Evolutionary conservation across 257 asterid species (phyloP), one percentile per base, ranked within the genome.

Genomic region (Asclepias syriaca): DNA sequence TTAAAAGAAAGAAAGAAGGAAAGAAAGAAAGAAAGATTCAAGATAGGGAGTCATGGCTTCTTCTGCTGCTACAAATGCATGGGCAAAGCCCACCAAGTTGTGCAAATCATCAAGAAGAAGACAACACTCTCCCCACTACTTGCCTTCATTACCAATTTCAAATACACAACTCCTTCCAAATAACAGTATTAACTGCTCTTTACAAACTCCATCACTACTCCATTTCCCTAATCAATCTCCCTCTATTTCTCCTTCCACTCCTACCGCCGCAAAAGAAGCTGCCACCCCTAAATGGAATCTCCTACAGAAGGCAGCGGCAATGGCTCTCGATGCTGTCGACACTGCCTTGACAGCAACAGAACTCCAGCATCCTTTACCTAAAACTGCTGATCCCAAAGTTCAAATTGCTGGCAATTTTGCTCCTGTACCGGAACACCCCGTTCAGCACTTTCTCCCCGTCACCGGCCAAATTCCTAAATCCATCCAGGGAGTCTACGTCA

Each of bases 371-470:
- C 93, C 99, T 11, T 70, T 94, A 22, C 97, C 99, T 0, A 95
- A 88, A 79, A 95, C 98, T 0, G 95, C 98, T 9, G 98, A 95
- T 78, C 99, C 99, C 3, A 13, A 75, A 0, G 88, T 91, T 69
- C 99, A 95, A 65, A 91, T 95, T 72, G 80, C 98, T 69, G 99
- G 99, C 0, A 95, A 92, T 66, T 95, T 95, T 67, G 86, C 98
- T 4, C 99, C 99, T 37, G 99, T 95, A 66, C 87, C 97, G 39
- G 99, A 95, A 48, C 89, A 88, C 16, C 90, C 96, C 0, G 97
- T 80, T 16, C 68, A 74, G 29, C 85, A 84, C 61, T 48, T 67
- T 0, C 93, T 95, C 32, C 96, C 88, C 55, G 98, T 91, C 54
- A 21, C 77, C 51, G 99, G 98, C 0, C 77, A 74, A 43, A 87